Evolutionary conservation across 306 rosid genomes (phyloP).

Genomic region (Begonia fuchsioides): DNA sequence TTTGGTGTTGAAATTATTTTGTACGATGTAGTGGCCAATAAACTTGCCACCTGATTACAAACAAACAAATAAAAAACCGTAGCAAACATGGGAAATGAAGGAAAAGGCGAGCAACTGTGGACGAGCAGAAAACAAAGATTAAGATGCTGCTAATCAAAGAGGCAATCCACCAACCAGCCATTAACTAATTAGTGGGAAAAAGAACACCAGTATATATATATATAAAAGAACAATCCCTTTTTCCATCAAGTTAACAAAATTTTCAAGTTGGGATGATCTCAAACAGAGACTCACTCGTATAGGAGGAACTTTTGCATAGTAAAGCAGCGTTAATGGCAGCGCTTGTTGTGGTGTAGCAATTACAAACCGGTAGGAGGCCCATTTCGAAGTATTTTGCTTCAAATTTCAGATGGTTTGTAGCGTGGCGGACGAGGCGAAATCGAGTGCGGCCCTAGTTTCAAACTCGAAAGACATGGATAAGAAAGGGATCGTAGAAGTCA

Average conservation of each 20-base stretch:
- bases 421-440: background rate
- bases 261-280: too few species aligned
- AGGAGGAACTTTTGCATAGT: conserved; percentile 12
- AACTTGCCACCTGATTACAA: conserved; percentile 23
- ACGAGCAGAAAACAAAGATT: background rate
- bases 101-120: too few species aligned
- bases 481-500: background rate
- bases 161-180: too few species aligned
- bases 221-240: too few species aligned
- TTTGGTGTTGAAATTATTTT: conserved; percentile 14
- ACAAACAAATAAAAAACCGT: conserved; percentile 4
- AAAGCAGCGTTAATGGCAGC: conserved; percentile 5
- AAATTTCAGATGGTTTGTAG: background rate
- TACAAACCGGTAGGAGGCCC: conserved; percentile 14
- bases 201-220: too few species aligned
- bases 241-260: too few species aligned
- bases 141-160: too few species aligned
- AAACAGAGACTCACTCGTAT: conserved; percentile 15
- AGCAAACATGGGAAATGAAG: background rate
- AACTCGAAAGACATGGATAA: background rate
- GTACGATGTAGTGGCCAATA: conserved; percentile 8
- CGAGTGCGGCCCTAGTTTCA: background rate
- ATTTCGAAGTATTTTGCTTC: conserved; percentile 1
- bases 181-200: too few species aligned
- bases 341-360: conserved; percentile 6